Evolutionary conservation across 2,329 filamentous ascomycete genomes (phyloP).

Genomic region (Parasarocladium wereldwijsianum): DNA sequence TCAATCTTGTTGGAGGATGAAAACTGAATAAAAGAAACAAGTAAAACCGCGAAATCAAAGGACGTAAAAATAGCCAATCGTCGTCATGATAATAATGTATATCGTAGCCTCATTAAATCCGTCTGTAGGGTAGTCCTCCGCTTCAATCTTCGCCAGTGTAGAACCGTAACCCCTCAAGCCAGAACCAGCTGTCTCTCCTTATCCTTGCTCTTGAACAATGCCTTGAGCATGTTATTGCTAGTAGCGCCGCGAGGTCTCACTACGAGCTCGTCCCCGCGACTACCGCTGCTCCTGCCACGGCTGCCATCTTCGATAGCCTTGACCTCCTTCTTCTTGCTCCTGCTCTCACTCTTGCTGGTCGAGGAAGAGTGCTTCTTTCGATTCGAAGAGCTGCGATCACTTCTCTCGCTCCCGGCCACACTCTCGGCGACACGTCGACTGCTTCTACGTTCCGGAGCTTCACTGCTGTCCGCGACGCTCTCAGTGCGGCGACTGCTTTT

Average conservation of each 20-base stretch:
- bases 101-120: too few species aligned
- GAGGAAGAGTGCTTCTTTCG: slow-evolving; percentile 5
- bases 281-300: slow-evolving; percentile 14
- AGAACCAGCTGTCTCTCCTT: slow-evolving; percentile 18
- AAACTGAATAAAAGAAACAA: too few species aligned
- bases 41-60: too few species aligned
- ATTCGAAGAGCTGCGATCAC: slow-evolving; percentile 17
- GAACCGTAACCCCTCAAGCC: too few species aligned
- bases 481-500: neutral
- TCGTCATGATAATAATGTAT: neutral
- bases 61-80: neutral
- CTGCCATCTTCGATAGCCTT: slow-evolving; percentile 22
- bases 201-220: slow-evolving; percentile 40
- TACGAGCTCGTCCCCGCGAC: slow-evolving; percentile 22
- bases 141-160: too few species aligned
- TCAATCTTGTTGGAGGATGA: too few species aligned
- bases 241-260: slow-evolving; percentile 32
- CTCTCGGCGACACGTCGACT: slow-evolving; percentile 10
- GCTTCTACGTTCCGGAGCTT: slow-evolving; percentile 15
- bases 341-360: slow-evolving; percentile 12
- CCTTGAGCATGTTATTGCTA: slow-evolving; percentile 39
- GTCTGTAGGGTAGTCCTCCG: too few species aligned
- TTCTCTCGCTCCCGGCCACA: slow-evolving; percentile 14
- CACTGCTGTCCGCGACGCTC: slow-evolving; percentile 10
- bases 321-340: slow-evolving; percentile 17